A percentile compares a stretch with the other conserved stretches of the same genome.
These are phyloP conservation scores for Bertia moriformis DNA, from an alignment of 2,329 filamentous ascomycete species.

Conservation along the genomic window DNA sequence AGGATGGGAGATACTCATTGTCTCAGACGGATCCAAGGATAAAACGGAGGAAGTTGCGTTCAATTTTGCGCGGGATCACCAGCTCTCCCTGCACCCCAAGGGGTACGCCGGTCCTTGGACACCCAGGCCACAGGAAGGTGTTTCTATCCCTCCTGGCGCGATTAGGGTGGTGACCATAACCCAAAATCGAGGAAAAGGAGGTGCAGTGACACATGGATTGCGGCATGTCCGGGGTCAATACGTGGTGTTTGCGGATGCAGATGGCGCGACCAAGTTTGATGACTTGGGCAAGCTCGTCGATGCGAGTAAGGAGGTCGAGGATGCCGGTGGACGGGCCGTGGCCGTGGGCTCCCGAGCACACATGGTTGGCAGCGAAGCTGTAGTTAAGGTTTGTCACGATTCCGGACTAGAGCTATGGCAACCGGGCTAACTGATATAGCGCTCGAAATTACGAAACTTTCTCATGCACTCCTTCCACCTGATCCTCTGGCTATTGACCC, in stretches of 20 bases:
- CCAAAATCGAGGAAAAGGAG: conserved; percentile 83
- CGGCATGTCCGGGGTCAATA: conserved; percentile 80
- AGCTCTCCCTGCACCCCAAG: conserved; percentile 35
- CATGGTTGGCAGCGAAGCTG: conserved; percentile 84
- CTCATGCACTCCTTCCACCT: conserved; percentile 96
- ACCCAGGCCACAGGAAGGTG: neutral
- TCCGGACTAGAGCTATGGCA: neutral
- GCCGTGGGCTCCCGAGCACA: conserved; percentile 86
- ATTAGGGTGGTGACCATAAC: conserved; percentile 68
- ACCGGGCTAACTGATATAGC: conserved; percentile 31
- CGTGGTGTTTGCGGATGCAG: conserved; percentile 85
- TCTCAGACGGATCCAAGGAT: conserved; percentile 82
- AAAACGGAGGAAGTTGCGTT: conserved; percentile 67
- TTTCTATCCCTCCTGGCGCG: conserved; percentile 34
- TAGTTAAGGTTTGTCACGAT: conserved; percentile 60
- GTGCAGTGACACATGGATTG: conserved; percentile 87
- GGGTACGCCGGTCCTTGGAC: neutral
- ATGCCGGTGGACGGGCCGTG: conserved; percentile 60
- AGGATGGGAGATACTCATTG: conserved; percentile 84
- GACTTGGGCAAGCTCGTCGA: conserved; percentile 72
- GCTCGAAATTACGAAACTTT: conserved; percentile 82
- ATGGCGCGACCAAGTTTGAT: conserved; percentile 75
- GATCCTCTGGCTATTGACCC: conserved; percentile 77
- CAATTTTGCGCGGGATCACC: conserved; percentile 61
- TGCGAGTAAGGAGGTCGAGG: conserved; percentile 63